Base-by-base conservation (phyloP, 768 basidiomycete species). In the Piloderma croceum region DNA sequence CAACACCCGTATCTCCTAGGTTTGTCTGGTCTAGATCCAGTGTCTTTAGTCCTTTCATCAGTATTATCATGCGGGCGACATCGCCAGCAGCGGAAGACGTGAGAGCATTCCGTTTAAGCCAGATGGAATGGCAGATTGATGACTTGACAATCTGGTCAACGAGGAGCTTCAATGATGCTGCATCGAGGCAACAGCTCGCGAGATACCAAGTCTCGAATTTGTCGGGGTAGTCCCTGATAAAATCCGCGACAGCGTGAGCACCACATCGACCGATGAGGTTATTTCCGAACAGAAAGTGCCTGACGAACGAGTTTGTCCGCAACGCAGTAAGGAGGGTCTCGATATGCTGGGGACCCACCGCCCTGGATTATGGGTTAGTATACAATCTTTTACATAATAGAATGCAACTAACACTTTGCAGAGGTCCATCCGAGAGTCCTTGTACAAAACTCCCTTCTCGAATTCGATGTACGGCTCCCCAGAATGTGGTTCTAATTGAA, bases 331-430 rank as follows among this genome's bases (percentile, higher is more conserved):
- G 41, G 5, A 50, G 46, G 11, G 38, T 43, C 22, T 45, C 46
- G 38, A 50, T 44, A 25, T 50, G 49, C 1, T 46, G 39, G 18
- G 49, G 49, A 4, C 49, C 49, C n/a, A n/a, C n/a, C n/a, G n/a
- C n/a, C n/a, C n/a, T n/a, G n/a, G n/a, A n/a, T n/a, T n/a, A n/a
- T n/a, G n/a, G n/a, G n/a, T n/a, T n/a, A n/a, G n/a, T n/a, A n/a
- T n/a, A n/a, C n/a, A n/a, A n/a, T n/a, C n/a, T n/a, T n/a, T n/a
- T n/a, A n/a, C n/a, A n/a, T n/a, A n/a, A n/a, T n/a, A n/a, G n/a
- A n/a, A n/a, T n/a, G n/a, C n/a, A 10, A 50, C 39, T 3, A 50
- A 46, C 46, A 45, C 48, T 31, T 50, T 50, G 43, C 49, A 50
- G 33, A 50, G 42, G n/a, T 50, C 49, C 1, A 50, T 33, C 4